Evolutionary conservation across 2,329 filamentous ascomycete genomes (phyloP), one percentile per base, ranked within the genome.

Genomic region (Nemania diffusa): DNA sequence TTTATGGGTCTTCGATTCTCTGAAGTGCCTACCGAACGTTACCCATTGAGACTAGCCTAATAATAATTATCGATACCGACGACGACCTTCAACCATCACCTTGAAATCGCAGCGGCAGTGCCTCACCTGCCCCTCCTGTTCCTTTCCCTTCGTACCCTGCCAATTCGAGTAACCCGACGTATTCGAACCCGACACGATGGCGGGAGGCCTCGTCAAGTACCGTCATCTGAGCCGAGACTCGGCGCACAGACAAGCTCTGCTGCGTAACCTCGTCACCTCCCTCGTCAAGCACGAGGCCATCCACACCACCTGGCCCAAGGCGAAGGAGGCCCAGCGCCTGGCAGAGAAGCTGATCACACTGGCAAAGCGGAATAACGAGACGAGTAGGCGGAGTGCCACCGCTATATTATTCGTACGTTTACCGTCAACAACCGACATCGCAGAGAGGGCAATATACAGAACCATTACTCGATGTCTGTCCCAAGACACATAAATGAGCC

Each of bases 311-410:
- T 97, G 92, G 87, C 90, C 91, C 79, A 98, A 98, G 83, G 96
- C 96, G 55, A 99, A 98, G 82, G 96, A 99, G 84, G 92, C 96
- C 22, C 96, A 99, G 82, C 88, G 92, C 50, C 80, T 98, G 73
- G 96, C 94, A 7, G 96, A 99, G 79, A 97, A 97, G 84, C 85
- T 98, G 73, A 94, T 99, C 76, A 97, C 94, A 4, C 81, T 97
- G 74, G 95, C 92, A 22, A 99, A 98, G 87, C 92, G 90, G 82
- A 93, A 97, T 79, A 97, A 95, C 46, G 91, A 94, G 76, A 92
- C 93, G 22, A 91, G 91, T 68, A 87, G 88, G 79, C 86, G 89
- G 77, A 88, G 87, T 73, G 95, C 94, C n/a, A 83, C 91, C 75
- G 88, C 87, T 44, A 94, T 94, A 74, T 91, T 99, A 79, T 98